phyloP scores from a whole-genome alignment of 306 rosid species.

The Cucumis hystrix region DNA sequence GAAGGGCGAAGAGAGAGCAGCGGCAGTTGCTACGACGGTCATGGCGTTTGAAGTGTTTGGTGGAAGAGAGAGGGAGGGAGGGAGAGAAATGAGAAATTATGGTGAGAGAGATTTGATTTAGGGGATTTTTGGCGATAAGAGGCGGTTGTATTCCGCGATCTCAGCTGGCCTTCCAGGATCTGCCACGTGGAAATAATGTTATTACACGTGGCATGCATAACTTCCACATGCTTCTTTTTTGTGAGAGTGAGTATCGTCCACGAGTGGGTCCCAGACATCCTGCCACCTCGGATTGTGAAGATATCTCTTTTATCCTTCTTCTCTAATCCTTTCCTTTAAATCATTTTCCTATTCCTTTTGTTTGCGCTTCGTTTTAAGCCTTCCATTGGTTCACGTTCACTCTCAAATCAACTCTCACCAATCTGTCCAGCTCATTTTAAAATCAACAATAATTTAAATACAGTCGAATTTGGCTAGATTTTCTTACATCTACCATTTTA shows the following conservation, averaged over 20 bases:
- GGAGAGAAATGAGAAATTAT: not conserved
- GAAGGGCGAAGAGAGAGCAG: conserved; percentile 58
- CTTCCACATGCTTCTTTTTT: conserved; percentile 39
- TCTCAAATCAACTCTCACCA: not conserved
- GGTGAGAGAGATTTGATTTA: conserved; percentile 7
- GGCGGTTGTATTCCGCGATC: conserved; percentile 64
- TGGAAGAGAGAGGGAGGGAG: not conserved
- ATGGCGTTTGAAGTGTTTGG: conserved; percentile 33
- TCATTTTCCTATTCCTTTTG: not conserved
- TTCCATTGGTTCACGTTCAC: not conserved
- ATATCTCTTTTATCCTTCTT: conserved; percentile 24
- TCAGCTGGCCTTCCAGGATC: conserved; percentile 28
- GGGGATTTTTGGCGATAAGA: conserved; percentile 46
- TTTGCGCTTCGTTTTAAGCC: not conserved
- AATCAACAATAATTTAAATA: no score
- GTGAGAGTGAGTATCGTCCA: conserved; percentile 1
- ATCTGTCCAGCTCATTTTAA: no score
- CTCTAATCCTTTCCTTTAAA: not conserved
- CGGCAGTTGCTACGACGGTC: conserved; percentile 69
- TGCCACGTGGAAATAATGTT: conserved; percentile 46
- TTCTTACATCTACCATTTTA: no score
- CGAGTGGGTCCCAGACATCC: conserved; percentile 25
- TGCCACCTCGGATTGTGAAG: conserved; percentile 52
- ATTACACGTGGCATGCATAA: conserved; percentile 29
- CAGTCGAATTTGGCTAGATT: no score